These are phyloP conservation scores for Tinospora cordifolia DNA, from an alignment of 164 flowering plant genomes.

Conservation along the genomic window DNA sequence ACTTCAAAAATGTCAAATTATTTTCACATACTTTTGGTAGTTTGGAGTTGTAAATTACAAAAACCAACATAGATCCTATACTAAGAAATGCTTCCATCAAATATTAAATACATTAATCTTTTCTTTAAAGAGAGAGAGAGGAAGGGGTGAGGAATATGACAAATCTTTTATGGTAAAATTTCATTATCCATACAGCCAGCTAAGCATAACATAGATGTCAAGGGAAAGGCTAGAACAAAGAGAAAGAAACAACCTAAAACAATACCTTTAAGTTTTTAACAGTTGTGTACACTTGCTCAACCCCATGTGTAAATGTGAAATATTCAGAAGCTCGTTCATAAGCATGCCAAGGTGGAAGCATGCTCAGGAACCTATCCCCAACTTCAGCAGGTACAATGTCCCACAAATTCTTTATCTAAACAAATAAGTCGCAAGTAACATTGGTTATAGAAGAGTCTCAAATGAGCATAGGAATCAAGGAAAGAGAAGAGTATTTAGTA, in stretches of 20 bases:
- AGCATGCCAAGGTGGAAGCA: slow-evolving; percentile 99
- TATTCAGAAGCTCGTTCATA: slow-evolving; percentile 90
- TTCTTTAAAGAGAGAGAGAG: too few relatives aligned
- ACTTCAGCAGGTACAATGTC: slow-evolving; percentile 68
- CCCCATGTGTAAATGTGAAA: slow-evolving; percentile 64
- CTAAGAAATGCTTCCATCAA: not conserved
- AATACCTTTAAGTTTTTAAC: slow-evolving; percentile 72
- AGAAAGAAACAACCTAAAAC: not conserved
- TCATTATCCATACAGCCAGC: too few relatives aligned
- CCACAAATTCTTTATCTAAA: slow-evolving; percentile 60
- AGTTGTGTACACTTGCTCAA: slow-evolving; percentile 80
- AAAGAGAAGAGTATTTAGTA: not conserved
- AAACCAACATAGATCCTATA: not conserved
- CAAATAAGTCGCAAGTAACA: slow-evolving; percentile 1
- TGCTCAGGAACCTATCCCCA: slow-evolving; percentile 79
- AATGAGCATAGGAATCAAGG: not conserved
- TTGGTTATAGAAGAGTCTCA: not conserved
- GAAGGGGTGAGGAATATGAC: too few relatives aligned
- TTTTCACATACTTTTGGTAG: too few relatives aligned
- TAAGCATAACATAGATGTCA: not conserved
- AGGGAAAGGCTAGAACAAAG: not conserved
- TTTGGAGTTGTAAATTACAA: too few relatives aligned
- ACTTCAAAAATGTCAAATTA: too few relatives aligned
- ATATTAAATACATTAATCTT: not conserved
- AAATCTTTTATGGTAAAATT: too few relatives aligned